phyloP scores from a whole-genome alignment of 306 rosid species.

The Pachyrhizus erosus region DNA sequence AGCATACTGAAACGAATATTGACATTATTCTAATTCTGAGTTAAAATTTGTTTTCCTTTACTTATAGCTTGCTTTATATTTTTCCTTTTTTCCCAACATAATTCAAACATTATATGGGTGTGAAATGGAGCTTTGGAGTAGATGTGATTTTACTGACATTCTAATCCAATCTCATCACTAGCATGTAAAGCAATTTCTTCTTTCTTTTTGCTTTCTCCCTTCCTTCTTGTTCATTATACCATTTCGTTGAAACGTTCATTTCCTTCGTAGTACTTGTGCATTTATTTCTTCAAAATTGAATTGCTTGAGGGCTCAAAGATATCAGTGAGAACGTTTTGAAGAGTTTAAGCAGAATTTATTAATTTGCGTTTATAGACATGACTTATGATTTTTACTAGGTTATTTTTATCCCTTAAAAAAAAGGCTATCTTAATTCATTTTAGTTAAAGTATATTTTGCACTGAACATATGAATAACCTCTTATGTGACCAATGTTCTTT shows the following conservation, averaged over 20 bases:
- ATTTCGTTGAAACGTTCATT: not conserved
- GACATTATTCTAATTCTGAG: not conserved
- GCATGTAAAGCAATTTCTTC: not conserved
- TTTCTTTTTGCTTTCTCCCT: not conserved
- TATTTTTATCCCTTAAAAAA: not conserved
- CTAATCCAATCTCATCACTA: not conserved
- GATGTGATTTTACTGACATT: not conserved
- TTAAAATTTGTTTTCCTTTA: not conserved
- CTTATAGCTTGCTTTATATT: not conserved
- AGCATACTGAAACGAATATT: not conserved
- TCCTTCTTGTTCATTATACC: not conserved
- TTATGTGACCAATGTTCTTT: not conserved
- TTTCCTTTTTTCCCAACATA: not conserved
- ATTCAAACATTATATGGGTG: not conserved
- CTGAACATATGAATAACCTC: not conserved
- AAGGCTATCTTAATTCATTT: not conserved
- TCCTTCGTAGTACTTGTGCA: not conserved
- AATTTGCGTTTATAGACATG: not conserved
- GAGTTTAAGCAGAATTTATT: not conserved
- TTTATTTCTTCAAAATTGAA: not conserved
- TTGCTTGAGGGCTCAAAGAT: not conserved
- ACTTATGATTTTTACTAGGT: not conserved
- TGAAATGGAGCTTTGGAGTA: not conserved
- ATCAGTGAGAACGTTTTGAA: not conserved
- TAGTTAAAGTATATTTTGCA: not conserved